Evolutionary conservation across 2,329 filamentous ascomycete genomes (phyloP), one percentile per base, ranked within the genome.

Genomic region (Pseudogymnoascus sp.): DNA sequence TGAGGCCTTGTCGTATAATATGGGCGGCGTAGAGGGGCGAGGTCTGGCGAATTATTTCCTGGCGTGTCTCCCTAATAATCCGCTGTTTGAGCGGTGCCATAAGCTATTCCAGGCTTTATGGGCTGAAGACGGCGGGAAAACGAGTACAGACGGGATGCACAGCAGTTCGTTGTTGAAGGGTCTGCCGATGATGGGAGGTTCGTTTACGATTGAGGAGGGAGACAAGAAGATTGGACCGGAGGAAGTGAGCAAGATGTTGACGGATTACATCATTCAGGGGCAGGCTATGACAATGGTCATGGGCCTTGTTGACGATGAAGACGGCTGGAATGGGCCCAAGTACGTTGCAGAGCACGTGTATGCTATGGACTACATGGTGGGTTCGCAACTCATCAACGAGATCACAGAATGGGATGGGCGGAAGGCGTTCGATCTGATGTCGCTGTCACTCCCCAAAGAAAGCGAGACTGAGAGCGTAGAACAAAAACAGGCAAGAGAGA

Each of bases 251-350:
- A 74, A 70, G 62, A 74, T 79, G 66, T 74, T 85, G 68, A 80
- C 78, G 2, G 82, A 86, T 67, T 86, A 85, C 66, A 83, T 84
- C 63, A 79, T 81, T 42, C 82, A 86, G 65, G 82, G 81, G 2
- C 81, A 84, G 65, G 80, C 75, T 2, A 77, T 83, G 66, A 77
- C 75, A 5, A 72, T 81, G 71, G 81, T 80, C 0, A 79, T 83
- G 78, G 77, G 79, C 1, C 76, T 81, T 4, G 69, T 83, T 0
- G 82, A 85, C 65, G 73, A 77, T 2, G 77, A 79, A 31, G 78
- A 77, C 31, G 73, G 70, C 0, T 86, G 83, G 83, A 72, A 85
- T 68, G 82, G 83, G 1, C 82, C 83, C 0, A 70, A 73, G 37
- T 85, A 85, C 66, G 75, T 76, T 2, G 71, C 74, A 1, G 69